Evolutionary conservation across 73 alveolate species (phyloP), one percentile per base, ranked within the genome.

Genomic region (Uronychia binucleata): DNA sequence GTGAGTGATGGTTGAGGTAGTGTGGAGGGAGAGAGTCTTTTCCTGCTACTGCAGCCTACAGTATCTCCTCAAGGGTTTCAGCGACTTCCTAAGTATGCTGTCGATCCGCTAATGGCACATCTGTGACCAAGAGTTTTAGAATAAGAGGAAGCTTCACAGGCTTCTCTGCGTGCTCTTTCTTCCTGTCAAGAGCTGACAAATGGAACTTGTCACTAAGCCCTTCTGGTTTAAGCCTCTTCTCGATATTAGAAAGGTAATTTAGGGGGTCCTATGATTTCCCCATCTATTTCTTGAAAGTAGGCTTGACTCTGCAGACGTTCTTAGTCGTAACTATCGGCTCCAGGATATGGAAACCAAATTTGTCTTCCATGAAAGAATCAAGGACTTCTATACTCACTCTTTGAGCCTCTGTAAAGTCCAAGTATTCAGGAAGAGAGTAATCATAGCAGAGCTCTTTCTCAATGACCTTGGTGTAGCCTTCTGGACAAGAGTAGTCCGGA

Each of bases 41-140:
- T 33, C 95, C 92, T 1, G 27, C n/a, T 11, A 74, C 88, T 0
- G 82, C 84, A 31, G 91, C 86, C 29, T 79, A 31, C 25, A 90
- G 81, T 0, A 90, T 85, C 80, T 90, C 95, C 59, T 90, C 95
- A 1, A 90, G 31, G 26, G 80, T 88, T 34, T 90, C 95, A 79
- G 95, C 95, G 0, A 86, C 82, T 75, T 90, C 95, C 26, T 79
- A n/a, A 1, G 74, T 59, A 28, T 79, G 46, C 5, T 78, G 77
- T 34, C 92, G 29, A n/a, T 90, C 88, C 28, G 60, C 89, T 8
- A 74, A 32, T 11, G 89, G 89, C 28, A 57, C 33, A 30, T 74
- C 78, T 1, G 89, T 83, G 0, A 82, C 89, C 8, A 82, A 30
- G 28, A 82, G 34, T 67, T 82, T 82, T 5, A 82, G 19, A 19